Conservation (phyloP, 306 rosid species). For the Castanea crenata region DNA sequence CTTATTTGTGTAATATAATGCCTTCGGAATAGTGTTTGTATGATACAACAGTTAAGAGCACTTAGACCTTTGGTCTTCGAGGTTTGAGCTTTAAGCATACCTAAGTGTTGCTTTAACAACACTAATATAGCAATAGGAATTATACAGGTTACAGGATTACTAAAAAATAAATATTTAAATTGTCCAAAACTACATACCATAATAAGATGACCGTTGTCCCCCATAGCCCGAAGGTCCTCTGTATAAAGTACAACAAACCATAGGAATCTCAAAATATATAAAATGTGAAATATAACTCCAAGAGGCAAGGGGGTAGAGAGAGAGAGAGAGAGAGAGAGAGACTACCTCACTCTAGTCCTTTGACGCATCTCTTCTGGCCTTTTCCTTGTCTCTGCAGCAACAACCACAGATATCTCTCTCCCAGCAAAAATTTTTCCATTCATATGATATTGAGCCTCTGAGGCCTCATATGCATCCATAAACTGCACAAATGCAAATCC, state of each 20-base stretch:
- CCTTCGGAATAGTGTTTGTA: too few species aligned
- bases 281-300: not conserved
- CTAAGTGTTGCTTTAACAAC: too few species aligned
- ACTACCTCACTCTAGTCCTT: constrained; percentile 64
- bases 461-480: constrained; percentile 89
- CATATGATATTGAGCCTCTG: constrained; percentile 98
- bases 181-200: constrained; percentile 48
- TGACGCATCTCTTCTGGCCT: constrained; percentile 98
- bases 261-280: constrained; percentile 14
- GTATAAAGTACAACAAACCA: constrained; percentile 24
- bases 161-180: not conserved
- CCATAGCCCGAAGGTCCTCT: constrained; percentile 72
- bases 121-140: not conserved
- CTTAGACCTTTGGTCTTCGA: too few species aligned
- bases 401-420: constrained; percentile 91
- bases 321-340: constrained; percentile 1
- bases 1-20: too few species aligned
- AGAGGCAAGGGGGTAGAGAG: not conserved
- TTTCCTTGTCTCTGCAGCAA: constrained; percentile 95
- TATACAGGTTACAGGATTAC: not conserved
- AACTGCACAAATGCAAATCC: constrained; percentile 99
- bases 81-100: too few species aligned
- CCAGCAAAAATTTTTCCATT: constrained; percentile 93
- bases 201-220: constrained; percentile 68
- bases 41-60: too few species aligned